Evolutionary conservation across 768 basidiomycete genomes (phyloP).

Genomic region (Suillus alpinus): DNA sequence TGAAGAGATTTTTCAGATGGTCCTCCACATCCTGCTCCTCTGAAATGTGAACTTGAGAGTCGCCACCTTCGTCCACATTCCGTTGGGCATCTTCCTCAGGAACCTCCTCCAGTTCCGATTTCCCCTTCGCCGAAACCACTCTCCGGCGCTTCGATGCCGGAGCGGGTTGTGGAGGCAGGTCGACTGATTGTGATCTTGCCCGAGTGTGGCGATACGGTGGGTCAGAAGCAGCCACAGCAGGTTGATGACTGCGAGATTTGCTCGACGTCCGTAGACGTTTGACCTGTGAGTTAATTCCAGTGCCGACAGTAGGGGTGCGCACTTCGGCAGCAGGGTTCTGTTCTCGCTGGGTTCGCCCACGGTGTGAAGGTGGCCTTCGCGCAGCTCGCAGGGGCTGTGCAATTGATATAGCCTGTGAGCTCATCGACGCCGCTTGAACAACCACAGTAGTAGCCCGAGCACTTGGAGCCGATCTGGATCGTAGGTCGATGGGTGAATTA

Average conservation of each 20-base stretch:
- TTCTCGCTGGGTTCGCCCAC: background rate
- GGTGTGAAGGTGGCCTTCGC: slow-evolving; percentile 1
- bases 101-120: slow-evolving; percentile 2
- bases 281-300: background rate
- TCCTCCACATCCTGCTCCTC: slow-evolving; percentile 25
- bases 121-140: slow-evolving; percentile 7
- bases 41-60: background rate
- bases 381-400: background rate
- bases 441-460: slow-evolving; percentile 6
- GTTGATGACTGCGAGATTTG: background rate
- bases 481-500: slow-evolving; percentile 12
- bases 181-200: slow-evolving; percentile 21
- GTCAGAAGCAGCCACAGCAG: background rate
- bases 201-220: slow-evolving; percentile 19
- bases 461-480: background rate
- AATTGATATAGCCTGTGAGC: background rate
- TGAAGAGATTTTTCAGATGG: slow-evolving; percentile 12
- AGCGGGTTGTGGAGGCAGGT: slow-evolving; percentile 8
- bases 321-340: background rate
- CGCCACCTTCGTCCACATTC: background rate
- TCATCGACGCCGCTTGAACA: background rate
- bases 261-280: background rate
- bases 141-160: background rate
- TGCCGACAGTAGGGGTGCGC: background rate
- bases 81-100: slow-evolving; percentile 7